These are phyloP conservation scores for Crithidia acanthocephali DNA, from an alignment of 208 protist genomes.

Conservation along the genomic window DNA sequence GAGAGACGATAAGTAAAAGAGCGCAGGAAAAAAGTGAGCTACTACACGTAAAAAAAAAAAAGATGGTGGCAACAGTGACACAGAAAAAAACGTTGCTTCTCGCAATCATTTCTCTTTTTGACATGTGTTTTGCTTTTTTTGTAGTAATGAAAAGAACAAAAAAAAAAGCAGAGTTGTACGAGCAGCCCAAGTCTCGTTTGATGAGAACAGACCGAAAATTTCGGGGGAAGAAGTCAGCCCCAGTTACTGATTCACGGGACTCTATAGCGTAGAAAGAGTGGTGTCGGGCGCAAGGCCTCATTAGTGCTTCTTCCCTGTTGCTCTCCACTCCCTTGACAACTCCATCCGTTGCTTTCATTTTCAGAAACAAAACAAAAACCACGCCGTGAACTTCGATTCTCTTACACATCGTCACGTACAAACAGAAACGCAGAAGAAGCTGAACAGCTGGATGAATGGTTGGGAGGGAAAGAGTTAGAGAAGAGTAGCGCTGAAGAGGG, in stretches of 20 bases:
- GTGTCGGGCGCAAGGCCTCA: conserved; percentile 42
- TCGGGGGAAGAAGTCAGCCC: conserved; percentile 78
- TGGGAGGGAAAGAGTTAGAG: neutral
- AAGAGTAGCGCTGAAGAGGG: neutral
- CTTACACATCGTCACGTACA: too few species aligned
- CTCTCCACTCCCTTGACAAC: neutral
- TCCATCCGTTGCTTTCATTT: neutral
- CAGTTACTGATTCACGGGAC: conserved; percentile 40
- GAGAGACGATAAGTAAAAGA: conserved; percentile 3
- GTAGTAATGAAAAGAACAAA: neutral
- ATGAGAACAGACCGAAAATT: conserved; percentile 22
- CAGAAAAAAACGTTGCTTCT: conserved; percentile 6
- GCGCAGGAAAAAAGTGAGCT: conserved; percentile 15
- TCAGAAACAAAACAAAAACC: neutral
- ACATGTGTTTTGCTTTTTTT: neutral
- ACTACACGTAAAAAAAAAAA: conserved; percentile 15
- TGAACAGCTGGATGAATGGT: neutral
- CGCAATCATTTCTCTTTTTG: conserved; percentile 4
- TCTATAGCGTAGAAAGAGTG: conserved; percentile 60
- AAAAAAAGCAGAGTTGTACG: conserved; percentile 1
- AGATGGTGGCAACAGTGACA: conserved; percentile 7
- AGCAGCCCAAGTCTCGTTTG: neutral
- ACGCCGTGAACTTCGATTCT: too few species aligned
- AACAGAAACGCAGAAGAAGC: neutral
- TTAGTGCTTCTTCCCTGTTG: neutral